A percentile compares a stretch with the other conserved stretches of the same genome.
These are phyloP conservation scores for Pezicula carpinea DNA, from an alignment of 2,329 filamentous ascomycete species.

Conservation along the genomic window DNA sequence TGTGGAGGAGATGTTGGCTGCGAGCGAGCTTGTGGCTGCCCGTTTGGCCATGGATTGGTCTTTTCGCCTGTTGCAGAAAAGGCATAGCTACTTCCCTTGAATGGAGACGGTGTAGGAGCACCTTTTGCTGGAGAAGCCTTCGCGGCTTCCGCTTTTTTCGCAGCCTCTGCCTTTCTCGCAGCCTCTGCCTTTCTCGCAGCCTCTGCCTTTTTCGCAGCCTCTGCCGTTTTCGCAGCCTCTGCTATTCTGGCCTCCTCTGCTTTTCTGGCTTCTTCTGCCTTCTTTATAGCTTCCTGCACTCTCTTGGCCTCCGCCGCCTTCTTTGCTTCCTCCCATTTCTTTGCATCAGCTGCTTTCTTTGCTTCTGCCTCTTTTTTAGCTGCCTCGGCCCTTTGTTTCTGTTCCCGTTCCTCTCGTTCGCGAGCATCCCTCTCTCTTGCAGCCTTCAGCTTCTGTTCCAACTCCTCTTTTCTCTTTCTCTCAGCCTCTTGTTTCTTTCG, in stretches of 20 bases:
- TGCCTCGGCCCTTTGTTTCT: conserved; percentile 14
- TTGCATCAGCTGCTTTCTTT: conserved; percentile 23
- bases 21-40: conserved; percentile 41
- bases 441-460: conserved; percentile 47
- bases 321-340: conserved; percentile 10
- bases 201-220: conserved; percentile 6
- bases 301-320: conserved; percentile 14
- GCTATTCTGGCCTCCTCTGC: conserved; percentile 8
- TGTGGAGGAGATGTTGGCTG: conserved; percentile 11
- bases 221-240: conserved; percentile 7
- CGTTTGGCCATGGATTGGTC: conserved; percentile 66
- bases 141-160: conserved; percentile 10
- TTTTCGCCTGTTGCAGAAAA: conserved; percentile 63
- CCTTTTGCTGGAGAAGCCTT: conserved; percentile 15
- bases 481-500: conserved; percentile 58
- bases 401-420: conserved; percentile 30
- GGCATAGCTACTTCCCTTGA: conserved; percentile 45
- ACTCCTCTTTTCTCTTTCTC: conserved; percentile 53
- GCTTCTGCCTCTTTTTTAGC: conserved; percentile 12
- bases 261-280: conserved; percentile 36
- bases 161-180: conserved; percentile 7
- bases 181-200: conserved; percentile 7
- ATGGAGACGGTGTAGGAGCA: conserved; percentile 18
- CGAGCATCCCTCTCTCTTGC: conserved; percentile 51
- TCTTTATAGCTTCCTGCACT: conserved; percentile 20